A percentile compares a stretch with the other conserved stretches of the same genome.
Evolutionary conservation across 2,329 filamentous ascomycete species (phyloP).

Genomic region (Fusarium sublunatum): DNA sequence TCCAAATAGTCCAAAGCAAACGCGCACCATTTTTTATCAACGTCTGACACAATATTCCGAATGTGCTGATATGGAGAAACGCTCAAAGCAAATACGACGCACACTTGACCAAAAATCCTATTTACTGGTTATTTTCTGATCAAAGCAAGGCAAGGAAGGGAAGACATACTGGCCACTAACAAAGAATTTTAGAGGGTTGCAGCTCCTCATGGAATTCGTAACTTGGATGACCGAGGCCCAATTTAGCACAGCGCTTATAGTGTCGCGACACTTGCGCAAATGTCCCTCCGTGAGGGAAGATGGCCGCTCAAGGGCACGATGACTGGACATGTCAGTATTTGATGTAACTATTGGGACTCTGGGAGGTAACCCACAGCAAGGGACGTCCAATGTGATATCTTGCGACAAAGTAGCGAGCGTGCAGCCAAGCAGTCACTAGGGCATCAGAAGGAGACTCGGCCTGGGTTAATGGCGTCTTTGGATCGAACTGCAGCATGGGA

Average conservation of each 20-base stretch:
- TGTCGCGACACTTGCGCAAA: constrained; percentile 29
- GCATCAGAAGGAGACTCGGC: constrained; percentile 28
- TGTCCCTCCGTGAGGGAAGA: constrained; percentile 25
- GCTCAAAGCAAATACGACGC: constrained; percentile 25
- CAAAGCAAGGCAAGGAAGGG: rapidly evolving
- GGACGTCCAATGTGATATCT: constrained; percentile 35
- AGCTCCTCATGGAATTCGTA: constrained; percentile 29
- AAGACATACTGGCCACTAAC: constrained; percentile 26
- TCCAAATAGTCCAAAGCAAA: constrained; percentile 24
- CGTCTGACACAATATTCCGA: constrained; percentile 19
- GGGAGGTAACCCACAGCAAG: constrained; percentile 6
- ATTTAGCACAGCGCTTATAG: constrained; percentile 13
- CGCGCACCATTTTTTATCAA: constrained; percentile 18
- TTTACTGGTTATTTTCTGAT: rapidly evolving
- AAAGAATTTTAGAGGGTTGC: constrained; percentile 33
- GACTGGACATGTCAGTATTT: not conserved
- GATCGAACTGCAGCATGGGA: constrained; percentile 30
- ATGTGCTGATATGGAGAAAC: constrained; percentile 29
- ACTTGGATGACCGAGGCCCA: constrained; percentile 29
- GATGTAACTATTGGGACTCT: rapidly evolving
- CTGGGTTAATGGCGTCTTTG: constrained; percentile 10
- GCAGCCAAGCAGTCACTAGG: constrained; percentile 22
- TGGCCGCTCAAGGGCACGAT: constrained; percentile 26
- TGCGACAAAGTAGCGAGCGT: constrained; percentile 31
- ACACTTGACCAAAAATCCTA: constrained; percentile 34